phyloP scores from a whole-genome alignment of 1,139 yeast genomes.

The Pichia sp. region DNA sequence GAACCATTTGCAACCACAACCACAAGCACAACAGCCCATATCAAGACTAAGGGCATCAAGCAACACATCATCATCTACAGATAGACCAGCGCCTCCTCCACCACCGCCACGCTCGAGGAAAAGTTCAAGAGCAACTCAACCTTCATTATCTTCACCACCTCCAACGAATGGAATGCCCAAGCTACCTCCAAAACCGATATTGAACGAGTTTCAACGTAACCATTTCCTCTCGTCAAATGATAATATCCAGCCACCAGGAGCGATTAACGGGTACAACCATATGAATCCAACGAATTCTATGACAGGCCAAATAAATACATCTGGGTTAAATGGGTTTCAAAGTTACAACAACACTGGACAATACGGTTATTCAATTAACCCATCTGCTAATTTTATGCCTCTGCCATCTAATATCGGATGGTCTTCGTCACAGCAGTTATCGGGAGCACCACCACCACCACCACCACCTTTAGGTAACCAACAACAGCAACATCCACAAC shows the following conservation, averaged over 20 bases:
- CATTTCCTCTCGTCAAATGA: slow-evolving; percentile 16
- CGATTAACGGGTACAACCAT: not conserved
- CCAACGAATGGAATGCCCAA: slow-evolving; percentile 27
- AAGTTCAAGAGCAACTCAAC: slow-evolving; percentile 9
- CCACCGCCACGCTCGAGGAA: slow-evolving; percentile 24
- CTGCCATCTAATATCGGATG: too few species aligned
- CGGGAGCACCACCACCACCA: not conserved
- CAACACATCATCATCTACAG: slow-evolving; percentile 6
- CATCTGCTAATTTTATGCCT: not conserved
- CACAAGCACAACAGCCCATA: slow-evolving; percentile 10
- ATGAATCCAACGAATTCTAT: too few species aligned
- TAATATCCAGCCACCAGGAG: not conserved
- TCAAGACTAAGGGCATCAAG: slow-evolving; percentile 11
- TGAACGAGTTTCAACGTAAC: slow-evolving; percentile 20
- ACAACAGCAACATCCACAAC: slow-evolving; percentile 8
- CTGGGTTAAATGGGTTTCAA: too few species aligned
- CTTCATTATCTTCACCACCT: not conserved
- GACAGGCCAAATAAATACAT: too few species aligned
- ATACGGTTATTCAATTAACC: too few species aligned
- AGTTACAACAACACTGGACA: too few species aligned
- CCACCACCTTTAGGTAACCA: not conserved
- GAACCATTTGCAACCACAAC: slow-evolving; percentile 13
- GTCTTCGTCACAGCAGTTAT: too few species aligned
- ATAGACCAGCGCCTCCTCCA: slow-evolving; percentile 20
- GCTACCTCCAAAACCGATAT: slow-evolving; percentile 29